phyloP scores from a whole-genome alignment of 345 rosid genomes.

The Pseudoturritis turrita region DNA sequence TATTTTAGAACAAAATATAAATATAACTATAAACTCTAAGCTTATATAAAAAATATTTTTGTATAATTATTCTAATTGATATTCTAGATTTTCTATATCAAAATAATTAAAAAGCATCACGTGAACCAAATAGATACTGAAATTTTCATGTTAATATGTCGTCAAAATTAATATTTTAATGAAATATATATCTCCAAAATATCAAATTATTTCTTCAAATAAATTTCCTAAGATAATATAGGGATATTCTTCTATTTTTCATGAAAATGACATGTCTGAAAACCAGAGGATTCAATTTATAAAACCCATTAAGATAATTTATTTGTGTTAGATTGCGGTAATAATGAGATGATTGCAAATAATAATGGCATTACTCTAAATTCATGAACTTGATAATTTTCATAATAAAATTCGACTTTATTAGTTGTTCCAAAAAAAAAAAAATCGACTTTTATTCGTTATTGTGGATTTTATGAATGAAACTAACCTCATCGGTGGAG shows the following conservation, averaged over 20 bases:
- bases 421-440: too few species aligned
- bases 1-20: neutral
- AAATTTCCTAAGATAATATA: neutral
- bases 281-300: neutral
- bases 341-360: neutral
- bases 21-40: neutral
- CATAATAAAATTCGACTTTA: neutral
- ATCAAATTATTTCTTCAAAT: neutral
- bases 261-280: neutral
- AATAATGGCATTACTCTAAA: neutral
- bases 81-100: neutral
- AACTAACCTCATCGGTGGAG: conserved; percentile 40
- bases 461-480: neutral
- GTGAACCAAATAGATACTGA: neutral
- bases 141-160: neutral
- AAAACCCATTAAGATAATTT: neutral
- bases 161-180: neutral
- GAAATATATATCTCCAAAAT: neutral
- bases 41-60: neutral
- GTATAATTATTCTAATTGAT: neutral
- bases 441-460: too few species aligned
- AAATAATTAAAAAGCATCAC: neutral
- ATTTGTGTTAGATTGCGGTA: neutral
- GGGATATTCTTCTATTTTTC: neutral
- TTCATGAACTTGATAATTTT: neutral